A percentile compares a stretch with the other conserved stretches of the same genome.
Conservation (phyloP, 2,329 filamentous ascomycete species). For the Colletotrichum filicis region DNA sequence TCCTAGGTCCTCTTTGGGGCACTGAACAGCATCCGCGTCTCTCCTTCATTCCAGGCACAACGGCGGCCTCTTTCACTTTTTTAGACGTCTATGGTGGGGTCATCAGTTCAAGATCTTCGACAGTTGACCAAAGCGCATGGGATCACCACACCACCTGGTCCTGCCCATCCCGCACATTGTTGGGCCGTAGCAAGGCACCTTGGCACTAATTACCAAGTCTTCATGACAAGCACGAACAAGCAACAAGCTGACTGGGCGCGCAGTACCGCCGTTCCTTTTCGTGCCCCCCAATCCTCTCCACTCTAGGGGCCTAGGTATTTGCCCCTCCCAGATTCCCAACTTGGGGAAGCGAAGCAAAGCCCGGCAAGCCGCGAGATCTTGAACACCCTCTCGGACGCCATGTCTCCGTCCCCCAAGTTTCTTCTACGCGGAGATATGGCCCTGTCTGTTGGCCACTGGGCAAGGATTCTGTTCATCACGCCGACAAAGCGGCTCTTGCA, state of each 20-base stretch:
- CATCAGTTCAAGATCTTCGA: constrained; percentile 22
- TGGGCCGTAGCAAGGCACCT: background rate
- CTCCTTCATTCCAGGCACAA: background rate
- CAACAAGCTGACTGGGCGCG: constrained; percentile 13
- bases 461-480: background rate
- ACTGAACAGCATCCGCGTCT: constrained; percentile 2
- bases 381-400: background rate
- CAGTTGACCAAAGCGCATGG: constrained; percentile 19
- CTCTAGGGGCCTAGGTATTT: background rate
- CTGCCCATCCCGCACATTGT: background rate
- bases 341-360: constrained; percentile 18
- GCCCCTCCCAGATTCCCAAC: constrained; percentile 5
- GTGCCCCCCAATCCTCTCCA: constrained; percentile 6
- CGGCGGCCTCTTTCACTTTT: constrained; percentile 15
- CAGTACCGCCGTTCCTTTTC: background rate
- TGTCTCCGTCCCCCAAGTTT: background rate
- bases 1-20: background rate
- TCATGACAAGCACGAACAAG: background rate
- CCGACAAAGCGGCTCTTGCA: background rate
- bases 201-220: constrained; percentile 1
- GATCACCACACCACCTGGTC: constrained; percentile 26
- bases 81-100: constrained; percentile 16
- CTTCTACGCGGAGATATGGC: background rate
- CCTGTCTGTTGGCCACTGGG: background rate
- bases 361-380: background rate